phyloP scores from a whole-genome alignment of 2,329 filamentous ascomycete species.

The Sclerotinia nivalis region DNA sequence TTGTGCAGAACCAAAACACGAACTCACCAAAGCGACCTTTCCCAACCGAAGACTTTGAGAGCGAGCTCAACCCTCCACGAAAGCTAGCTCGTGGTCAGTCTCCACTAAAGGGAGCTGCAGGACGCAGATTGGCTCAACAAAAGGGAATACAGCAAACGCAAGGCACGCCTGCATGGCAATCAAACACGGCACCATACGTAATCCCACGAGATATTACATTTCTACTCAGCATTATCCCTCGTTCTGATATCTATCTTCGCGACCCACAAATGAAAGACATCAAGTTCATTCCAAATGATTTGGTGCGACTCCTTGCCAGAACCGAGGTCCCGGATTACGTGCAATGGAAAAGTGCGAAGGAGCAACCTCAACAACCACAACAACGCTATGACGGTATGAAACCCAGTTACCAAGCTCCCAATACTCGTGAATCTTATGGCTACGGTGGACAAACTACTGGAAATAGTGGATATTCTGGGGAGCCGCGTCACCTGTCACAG shows the following conservation, averaged over 20 bases:
- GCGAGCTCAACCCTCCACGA: conserved; percentile 71
- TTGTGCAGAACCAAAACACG: conserved; percentile 32
- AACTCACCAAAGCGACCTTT: conserved; percentile 46
- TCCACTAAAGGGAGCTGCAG: conserved; percentile 86
- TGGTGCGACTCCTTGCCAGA: conserved; percentile 72
- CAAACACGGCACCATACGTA: conserved; percentile 51
- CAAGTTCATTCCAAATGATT: conserved; percentile 66
- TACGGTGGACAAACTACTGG: conserved; percentile 1
- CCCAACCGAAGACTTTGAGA: conserved; percentile 66
- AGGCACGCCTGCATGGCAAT: conserved; percentile 42
- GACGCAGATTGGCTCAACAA: conserved; percentile 75
- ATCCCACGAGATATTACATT: conserved; percentile 68
- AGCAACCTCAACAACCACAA: conserved; percentile 28
- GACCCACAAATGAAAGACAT: conserved; percentile 40
- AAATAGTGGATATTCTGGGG: conserved; percentile 18
- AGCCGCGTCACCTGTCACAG: not conserved
- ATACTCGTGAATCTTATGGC: conserved; percentile 15
- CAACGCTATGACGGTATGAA: conserved; percentile 38
- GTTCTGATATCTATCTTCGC: conserved; percentile 66
- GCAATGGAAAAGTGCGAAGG: conserved; percentile 52
- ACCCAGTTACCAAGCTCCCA: conserved; percentile 23
- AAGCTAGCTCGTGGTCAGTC: conserved; percentile 90
- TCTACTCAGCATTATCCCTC: conserved; percentile 63
- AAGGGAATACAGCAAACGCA: conserved; percentile 58
- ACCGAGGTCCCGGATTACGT: conserved; percentile 64